phyloP scores from a whole-genome alignment of 148 eudicot species.

The Agrostemma githago region DNA sequence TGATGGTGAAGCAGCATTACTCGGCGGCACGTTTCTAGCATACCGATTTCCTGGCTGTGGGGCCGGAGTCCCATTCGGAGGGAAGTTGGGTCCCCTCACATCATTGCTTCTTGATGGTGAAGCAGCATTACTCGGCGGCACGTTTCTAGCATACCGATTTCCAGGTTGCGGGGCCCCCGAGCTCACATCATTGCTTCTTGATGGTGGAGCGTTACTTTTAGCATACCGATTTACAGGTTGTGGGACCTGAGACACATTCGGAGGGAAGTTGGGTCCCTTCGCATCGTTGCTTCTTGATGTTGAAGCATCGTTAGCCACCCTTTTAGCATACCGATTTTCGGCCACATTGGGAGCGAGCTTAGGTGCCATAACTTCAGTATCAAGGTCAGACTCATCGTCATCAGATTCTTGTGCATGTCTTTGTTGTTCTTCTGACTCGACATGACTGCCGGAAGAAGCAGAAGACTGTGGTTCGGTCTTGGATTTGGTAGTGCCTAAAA shows the following conservation, averaged over 20 bases:
- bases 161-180: too few species aligned
- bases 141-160: too few species aligned
- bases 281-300: background rate
- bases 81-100: conserved; percentile 14
- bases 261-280: conserved; percentile 15
- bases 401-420: background rate
- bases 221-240: conserved; percentile 43
- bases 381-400: conserved; percentile 20
- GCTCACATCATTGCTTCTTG: too few species aligned
- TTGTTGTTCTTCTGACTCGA: conserved; percentile 8
- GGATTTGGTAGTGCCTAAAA: conserved; percentile 14
- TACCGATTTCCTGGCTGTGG: conserved; percentile 40
- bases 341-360: too few species aligned
- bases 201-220: conserved; percentile 9
- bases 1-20: background rate
- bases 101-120: conserved; percentile 6
- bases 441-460: conserved; percentile 10
- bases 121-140: too few species aligned
- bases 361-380: conserved; percentile 20
- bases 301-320: background rate
- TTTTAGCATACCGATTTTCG: too few species aligned
- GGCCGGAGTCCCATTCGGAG: conserved; percentile 18
- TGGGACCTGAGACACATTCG: conserved; percentile 17
- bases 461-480: conserved; percentile 13
- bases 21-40: conserved; percentile 22